phyloP scores from a whole-genome alignment of 805 yeast genomes.

The Debaryomyces prosopidis region DNA sequence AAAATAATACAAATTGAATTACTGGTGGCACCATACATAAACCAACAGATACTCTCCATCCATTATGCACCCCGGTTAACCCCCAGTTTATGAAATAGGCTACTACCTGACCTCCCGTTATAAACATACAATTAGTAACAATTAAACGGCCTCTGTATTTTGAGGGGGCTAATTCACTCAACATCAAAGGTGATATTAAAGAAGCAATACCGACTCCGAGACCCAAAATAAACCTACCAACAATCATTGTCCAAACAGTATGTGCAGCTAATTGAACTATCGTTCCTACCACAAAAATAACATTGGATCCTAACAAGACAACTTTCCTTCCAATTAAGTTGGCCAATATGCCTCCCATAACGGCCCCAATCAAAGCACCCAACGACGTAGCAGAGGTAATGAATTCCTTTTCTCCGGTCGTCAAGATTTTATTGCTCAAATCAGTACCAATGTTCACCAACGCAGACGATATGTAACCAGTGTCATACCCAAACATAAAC shows the following conservation, averaged over 20 bases:
- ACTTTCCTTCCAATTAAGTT: constrained; percentile 84
- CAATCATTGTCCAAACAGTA: constrained; percentile 87
- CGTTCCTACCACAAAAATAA: constrained; percentile 83
- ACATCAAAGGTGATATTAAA: constrained; percentile 88
- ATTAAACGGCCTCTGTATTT: constrained; percentile 89
- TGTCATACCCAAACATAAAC: constrained; percentile 95
- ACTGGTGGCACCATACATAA: constrained; percentile 85
- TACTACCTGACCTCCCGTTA: constrained; percentile 92
- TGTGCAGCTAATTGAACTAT: constrained; percentile 79
- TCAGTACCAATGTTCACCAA: constrained; percentile 82
- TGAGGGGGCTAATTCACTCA: constrained; percentile 90
- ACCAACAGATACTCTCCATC: constrained; percentile 94
- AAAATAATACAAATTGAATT: constrained; percentile 70
- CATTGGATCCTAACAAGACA: constrained; percentile 78
- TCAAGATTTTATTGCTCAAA: constrained; percentile 54
- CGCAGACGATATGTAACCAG: constrained; percentile 95
- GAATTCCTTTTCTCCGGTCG: constrained; percentile 81
- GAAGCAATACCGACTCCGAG: constrained; percentile 97
- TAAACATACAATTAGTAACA: constrained; percentile 81
- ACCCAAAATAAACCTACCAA: constrained; percentile 90
- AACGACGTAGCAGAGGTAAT: constrained; percentile 94
- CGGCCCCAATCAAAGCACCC: constrained; percentile 84
- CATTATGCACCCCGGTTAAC: constrained; percentile 65
- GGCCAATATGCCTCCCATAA: constrained; percentile 78
- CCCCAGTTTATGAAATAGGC: constrained; percentile 96